These are phyloP conservation scores for Penicillium goetzii DNA, from an alignment of 495 filamentous ascomycete genomes.

Conservation along the genomic window DNA sequence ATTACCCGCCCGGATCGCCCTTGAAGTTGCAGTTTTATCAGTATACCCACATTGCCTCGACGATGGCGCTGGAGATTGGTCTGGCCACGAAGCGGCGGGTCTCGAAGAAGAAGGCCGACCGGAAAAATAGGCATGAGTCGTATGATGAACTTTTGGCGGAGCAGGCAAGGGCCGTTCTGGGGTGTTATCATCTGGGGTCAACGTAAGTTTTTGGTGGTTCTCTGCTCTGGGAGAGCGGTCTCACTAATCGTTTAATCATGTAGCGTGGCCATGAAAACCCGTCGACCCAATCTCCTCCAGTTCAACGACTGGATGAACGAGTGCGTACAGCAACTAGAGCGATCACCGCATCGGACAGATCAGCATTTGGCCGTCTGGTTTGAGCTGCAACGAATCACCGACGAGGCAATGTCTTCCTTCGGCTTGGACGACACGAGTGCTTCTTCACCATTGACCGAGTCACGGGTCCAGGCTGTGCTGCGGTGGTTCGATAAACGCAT, in stretches of 20 bases:
- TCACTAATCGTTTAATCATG: conserved; percentile 11
- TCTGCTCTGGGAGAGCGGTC: neutral
- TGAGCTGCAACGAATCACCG: conserved; percentile 49
- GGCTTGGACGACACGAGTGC: conserved; percentile 55
- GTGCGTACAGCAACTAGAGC: conserved; percentile 46
- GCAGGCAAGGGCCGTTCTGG: conserved; percentile 49
- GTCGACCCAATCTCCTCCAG: conserved; percentile 54
- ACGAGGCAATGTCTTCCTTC: conserved; percentile 52
- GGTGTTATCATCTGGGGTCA: conserved; percentile 53
- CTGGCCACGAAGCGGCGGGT: conserved; percentile 42
- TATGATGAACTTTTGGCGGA: conserved; percentile 46
- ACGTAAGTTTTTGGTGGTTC: conserved; percentile 32
- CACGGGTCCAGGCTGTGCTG: conserved; percentile 49
- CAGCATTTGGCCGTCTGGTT: conserved; percentile 51
- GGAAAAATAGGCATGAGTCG: conserved; percentile 20
- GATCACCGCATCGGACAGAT: conserved; percentile 44
- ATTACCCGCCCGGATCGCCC: conserved; percentile 51
- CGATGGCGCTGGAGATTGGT: conserved; percentile 59
- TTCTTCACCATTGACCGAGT: conserved; percentile 46
- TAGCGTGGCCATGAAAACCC: conserved; percentile 55
- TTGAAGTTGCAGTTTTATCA: conserved; percentile 57
- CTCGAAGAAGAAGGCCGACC: conserved; percentile 29
- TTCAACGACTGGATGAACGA: conserved; percentile 54
- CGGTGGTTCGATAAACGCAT: conserved; percentile 54
- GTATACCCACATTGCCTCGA: conserved; percentile 57